Percentiles rank a stretch among this genome's conserved stretches.
Conservation (phyloP, 768 basidiomycete species). For the Strobilomyces confusus region DNA sequence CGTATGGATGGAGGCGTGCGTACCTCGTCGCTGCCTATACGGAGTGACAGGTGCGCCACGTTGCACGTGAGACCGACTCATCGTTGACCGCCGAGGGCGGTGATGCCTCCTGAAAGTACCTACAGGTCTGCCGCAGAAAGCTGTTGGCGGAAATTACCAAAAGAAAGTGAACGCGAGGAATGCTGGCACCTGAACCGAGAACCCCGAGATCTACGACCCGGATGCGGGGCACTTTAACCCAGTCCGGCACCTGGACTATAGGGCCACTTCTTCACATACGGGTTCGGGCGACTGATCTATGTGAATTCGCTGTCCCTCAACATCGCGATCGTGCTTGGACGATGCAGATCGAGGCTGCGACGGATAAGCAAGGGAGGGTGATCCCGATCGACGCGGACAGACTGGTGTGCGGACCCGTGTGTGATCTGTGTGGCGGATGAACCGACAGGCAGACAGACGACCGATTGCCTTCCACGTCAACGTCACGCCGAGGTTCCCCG, state of each 20-base stretch:
- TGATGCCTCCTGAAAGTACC: constrained; percentile 67
- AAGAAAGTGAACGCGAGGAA: not conserved
- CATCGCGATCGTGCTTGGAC: constrained; percentile 31
- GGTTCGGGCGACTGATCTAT: constrained; percentile 23
- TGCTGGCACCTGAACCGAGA: no score
- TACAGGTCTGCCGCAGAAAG: constrained; percentile 64
- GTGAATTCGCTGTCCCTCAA: constrained; percentile 32
- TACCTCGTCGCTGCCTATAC: constrained; percentile 43
- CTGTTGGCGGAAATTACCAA: constrained; percentile 33
- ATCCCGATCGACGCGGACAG: constrained; percentile 4
- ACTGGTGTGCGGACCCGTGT: constrained; percentile 1
- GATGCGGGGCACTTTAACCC: no score
- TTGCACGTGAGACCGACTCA: constrained; percentile 73
- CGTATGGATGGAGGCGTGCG: no score
- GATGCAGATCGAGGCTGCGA: constrained; percentile 12
- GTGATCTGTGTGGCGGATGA: not conserved
- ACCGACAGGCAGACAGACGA: not conserved
- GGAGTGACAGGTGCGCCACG: constrained; percentile 77
- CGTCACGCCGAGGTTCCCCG: constrained; percentile 2
- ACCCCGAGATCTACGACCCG: no score
- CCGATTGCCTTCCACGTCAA: constrained; percentile 2
- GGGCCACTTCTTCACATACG: constrained; percentile 8
- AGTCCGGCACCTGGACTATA: no score
- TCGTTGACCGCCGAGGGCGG: constrained; percentile 79
- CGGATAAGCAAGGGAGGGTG: constrained; percentile 1